phyloP scores from a whole-genome alignment of 305 asterid species.

The Fraxinus albicans region DNA sequence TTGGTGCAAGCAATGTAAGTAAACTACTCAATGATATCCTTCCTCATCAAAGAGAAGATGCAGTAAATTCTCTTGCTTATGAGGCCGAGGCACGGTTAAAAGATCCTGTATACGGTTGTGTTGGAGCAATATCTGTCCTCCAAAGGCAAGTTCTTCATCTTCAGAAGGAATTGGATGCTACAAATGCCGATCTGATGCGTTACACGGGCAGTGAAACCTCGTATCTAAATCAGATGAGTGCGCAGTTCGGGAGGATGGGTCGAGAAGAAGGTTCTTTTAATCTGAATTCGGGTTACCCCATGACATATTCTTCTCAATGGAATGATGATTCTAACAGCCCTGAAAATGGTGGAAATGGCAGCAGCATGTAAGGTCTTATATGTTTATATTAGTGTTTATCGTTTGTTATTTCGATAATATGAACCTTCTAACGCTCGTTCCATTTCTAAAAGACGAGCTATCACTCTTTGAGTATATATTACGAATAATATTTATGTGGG shows the following conservation, averaged over 20 bases:
- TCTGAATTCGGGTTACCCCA: conserved; percentile 27
- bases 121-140: conserved; percentile 68
- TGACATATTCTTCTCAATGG: conserved; percentile 27
- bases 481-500: background rate
- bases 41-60: conserved; percentile 65
- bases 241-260: conserved; percentile 22
- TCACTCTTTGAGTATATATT: background rate
- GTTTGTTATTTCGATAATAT: background rate
- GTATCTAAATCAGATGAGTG: conserved; percentile 11
- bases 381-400: background rate
- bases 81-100: conserved; percentile 70
- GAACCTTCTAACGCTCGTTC: background rate
- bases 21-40: conserved; percentile 56
- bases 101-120: conserved; percentile 75
- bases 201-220: conserved; percentile 24
- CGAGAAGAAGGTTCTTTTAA: conserved; percentile 36
- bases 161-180: conserved; percentile 62
- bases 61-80: conserved; percentile 65
- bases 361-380: conserved; percentile 10
- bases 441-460: background rate
- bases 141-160: conserved; percentile 60
- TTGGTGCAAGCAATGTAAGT: conserved; percentile 77
- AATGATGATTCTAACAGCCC: conserved; percentile 20
- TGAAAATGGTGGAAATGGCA: conserved; percentile 23
- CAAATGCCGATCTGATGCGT: conserved; percentile 57